A percentile compares a stretch with the other conserved stretches of the same genome.
Evolutionary conservation across 331 rosid species (phyloP).

Genomic region (Prunus yedoensis): DNA sequence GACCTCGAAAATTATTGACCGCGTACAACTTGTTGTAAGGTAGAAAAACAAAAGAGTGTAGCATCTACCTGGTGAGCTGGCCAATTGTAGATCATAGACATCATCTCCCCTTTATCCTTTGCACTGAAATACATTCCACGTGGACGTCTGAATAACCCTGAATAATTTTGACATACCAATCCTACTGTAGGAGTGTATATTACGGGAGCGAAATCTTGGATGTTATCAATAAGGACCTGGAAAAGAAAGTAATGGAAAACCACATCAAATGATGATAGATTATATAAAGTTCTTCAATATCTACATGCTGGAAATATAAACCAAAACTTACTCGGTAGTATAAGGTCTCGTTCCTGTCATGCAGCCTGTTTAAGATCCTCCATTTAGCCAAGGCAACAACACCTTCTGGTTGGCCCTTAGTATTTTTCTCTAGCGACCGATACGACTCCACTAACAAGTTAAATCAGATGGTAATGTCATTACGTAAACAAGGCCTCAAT

Average conservation of each 20-base stretch:
- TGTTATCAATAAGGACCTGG: constrained; percentile 94
- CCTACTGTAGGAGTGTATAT: constrained; percentile 99
- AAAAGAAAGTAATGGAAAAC: constrained; percentile 21
- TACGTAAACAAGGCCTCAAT: not conserved
- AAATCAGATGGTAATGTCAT: constrained; percentile 5
- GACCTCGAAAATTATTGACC: not conserved
- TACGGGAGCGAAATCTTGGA: constrained; percentile 86
- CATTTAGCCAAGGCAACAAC: constrained; percentile 86
- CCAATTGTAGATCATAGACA: constrained; percentile 99
- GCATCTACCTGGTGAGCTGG: constrained; percentile 66
- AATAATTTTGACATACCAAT: constrained; percentile 91
- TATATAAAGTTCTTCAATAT: constrained; percentile 9
- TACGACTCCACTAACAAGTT: constrained; percentile 75
- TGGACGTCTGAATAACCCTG: constrained; percentile 92
- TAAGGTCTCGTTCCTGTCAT: constrained; percentile 93
- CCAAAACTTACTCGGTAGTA: constrained; percentile 80
- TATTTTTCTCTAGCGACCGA: constrained; percentile 91
- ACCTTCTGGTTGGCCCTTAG: constrained; percentile 64
- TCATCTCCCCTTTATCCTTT: constrained; percentile 98
- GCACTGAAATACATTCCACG: constrained; percentile 99
- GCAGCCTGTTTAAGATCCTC: constrained; percentile 97
- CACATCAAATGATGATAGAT: constrained; percentile 13
- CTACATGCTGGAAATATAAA: constrained; percentile 14
- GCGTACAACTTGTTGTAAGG: not conserved
- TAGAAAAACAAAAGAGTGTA: constrained; percentile 11